Percentiles rank a stretch among this genome's conserved stretches.
Conservation (phyloP, 768 basidiomycete species). For the Trametes maxima region DNA sequence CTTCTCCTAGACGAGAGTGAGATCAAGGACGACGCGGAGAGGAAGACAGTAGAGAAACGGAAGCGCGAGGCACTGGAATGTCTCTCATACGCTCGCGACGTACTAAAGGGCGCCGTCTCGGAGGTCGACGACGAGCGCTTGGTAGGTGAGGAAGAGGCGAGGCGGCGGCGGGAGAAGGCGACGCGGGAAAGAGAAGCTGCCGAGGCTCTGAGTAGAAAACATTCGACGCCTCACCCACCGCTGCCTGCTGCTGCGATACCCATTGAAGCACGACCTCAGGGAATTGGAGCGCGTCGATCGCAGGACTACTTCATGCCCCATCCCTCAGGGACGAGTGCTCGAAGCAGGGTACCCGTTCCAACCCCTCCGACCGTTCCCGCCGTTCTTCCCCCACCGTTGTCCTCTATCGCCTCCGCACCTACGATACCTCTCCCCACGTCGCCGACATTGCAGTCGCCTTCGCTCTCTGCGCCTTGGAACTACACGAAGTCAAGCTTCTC, state of each 20-base stretch:
- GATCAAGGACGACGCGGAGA: conserved; percentile 42
- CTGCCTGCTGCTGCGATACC: conserved; percentile 28
- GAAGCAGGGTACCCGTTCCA: conserved; percentile 16
- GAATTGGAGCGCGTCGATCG: conserved; percentile 18
- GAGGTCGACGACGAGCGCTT: conserved; percentile 70
- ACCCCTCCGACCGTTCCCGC: conserved; percentile 19
- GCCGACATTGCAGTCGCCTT: conserved; percentile 19
- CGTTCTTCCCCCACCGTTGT: conserved; percentile 21
- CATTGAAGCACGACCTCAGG: conserved; percentile 20
- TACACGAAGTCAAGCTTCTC: conserved; percentile 55
- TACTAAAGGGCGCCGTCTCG: conserved; percentile 54
- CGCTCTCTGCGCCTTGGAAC: conserved; percentile 56
- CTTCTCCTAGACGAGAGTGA: conserved; percentile 59
- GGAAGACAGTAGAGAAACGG: conserved; percentile 45
- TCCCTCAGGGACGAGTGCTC: conserved; percentile 25
- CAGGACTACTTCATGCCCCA: conserved; percentile 25
- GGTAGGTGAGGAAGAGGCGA: conserved; percentile 54
- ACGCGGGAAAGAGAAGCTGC: conserved; percentile 30
- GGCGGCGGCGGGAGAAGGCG: conserved; percentile 35
- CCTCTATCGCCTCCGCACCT: conserved; percentile 21
- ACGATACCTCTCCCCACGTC: conserved; percentile 16
- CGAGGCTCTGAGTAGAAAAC: conserved; percentile 20
- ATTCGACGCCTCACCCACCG: conserved; percentile 23
- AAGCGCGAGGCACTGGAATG: conserved; percentile 72
- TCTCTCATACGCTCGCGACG: conserved; percentile 75